phyloP scores from a whole-genome alignment of 2,329 filamentous ascomycete species.

The Ambrosiella beaveri region DNA sequence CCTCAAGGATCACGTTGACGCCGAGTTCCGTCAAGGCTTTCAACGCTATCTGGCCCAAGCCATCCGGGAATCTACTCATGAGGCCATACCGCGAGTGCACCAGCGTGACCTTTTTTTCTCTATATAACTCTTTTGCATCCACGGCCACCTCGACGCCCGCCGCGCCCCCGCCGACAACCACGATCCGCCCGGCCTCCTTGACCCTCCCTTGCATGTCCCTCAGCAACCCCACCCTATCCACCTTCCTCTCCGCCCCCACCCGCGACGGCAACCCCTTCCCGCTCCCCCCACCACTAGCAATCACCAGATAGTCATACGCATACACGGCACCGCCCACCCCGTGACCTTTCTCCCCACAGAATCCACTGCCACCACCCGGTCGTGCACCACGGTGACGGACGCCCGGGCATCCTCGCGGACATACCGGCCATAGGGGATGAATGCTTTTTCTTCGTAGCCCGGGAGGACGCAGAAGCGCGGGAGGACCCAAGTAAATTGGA shows the following conservation, averaged over 20 bases:
- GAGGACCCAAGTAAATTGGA: conserved; percentile 43
- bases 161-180: conserved; percentile 41
- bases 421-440: conserved; percentile 38
- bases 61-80: conserved; percentile 34
- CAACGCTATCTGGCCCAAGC: conserved; percentile 23
- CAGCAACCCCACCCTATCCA: conserved; percentile 26
- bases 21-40: conserved; percentile 29
- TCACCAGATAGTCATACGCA: conserved; percentile 35
- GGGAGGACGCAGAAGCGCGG: conserved; percentile 39
- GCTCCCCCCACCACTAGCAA: conserved; percentile 37
- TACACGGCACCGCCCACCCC: neutral
- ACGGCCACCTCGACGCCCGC: conserved; percentile 44
- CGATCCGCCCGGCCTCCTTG: conserved; percentile 24
- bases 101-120: conserved; percentile 37
- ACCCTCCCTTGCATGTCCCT: conserved; percentile 29
- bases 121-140: conserved; percentile 38
- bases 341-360: neutral
- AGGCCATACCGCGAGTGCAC: conserved; percentile 38
- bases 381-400: neutral
- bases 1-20: conserved; percentile 32
- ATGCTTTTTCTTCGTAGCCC: conserved; percentile 38
- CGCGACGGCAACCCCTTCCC: conserved; percentile 30
- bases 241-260: conserved; percentile 26
- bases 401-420: conserved; percentile 18
- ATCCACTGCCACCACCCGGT: neutral